Evolutionary conservation across 2,329 filamentous ascomycete genomes (phyloP), one percentile per base, ranked within the genome.

Genomic region (Pestalotiopsis sp.): DNA sequence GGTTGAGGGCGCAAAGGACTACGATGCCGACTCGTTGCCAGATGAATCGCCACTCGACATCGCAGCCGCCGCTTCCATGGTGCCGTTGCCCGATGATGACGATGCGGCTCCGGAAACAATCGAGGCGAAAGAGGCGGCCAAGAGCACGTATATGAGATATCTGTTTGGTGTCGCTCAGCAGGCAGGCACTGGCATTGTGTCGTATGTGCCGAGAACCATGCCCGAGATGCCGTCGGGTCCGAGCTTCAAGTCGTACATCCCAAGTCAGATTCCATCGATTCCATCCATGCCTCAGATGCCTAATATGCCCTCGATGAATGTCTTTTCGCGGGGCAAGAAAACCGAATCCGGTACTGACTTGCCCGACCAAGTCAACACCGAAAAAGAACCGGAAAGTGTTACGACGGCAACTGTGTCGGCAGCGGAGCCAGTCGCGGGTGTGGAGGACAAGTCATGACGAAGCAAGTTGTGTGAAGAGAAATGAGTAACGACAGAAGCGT

Each of bases 11-110:
- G 68, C 58, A 14, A 69, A 72, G 1, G 71, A 72, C 59, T 23
- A 71, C 41, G 59, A 70, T 0, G 72, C 74, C 1, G 67, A 74
- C 2, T 71, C 68, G 2, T 67, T 82, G 0, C 81, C 78, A 1
- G 80, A 81, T 57, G 76, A 80, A 69, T 86, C 85, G 1, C 85
- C 85, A 3, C 80, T 87, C 52, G 85, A 87, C 68, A 87, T 87
- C 39, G 84, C 85, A 0, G 85, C 85, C 0, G 85, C 85, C 0
- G 85, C 85, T 1, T 84, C 85, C 0, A 76, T 86, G 2, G 83
- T 86, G 0, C 84, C 85, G 0, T 74, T 86, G 0, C 85, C 85
- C 0, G 79, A 80, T 23, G 83, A 84, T 23, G 77, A 81, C 20
- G 78, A 80, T 5, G 74, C 71, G 11, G 39, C 67, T 0, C 75